phyloP scores from a whole-genome alignment of 352 stramenopile genomes.

The Globisporangium rhizosaccharum region DNA sequence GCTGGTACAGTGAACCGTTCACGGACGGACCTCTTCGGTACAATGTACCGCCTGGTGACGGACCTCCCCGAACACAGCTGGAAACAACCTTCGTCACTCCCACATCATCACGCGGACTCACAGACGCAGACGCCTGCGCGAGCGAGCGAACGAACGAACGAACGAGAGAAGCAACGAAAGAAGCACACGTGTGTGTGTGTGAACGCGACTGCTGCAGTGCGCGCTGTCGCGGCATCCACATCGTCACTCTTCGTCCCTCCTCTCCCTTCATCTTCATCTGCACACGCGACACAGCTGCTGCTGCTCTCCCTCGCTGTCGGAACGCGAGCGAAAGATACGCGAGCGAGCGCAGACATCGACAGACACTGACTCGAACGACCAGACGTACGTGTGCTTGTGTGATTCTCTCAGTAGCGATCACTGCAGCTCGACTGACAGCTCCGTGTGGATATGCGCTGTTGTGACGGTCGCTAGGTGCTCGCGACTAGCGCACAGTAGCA shows the following conservation, averaged over 20 bases:
- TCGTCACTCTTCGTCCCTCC: too few species aligned
- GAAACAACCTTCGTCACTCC: neutral
- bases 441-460: too few species aligned
- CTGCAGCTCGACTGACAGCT: neutral
- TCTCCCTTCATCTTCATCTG: too few species aligned
- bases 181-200: too few species aligned
- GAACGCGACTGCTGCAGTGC: too few species aligned
- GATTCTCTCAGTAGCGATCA: neutral
- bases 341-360: neutral
- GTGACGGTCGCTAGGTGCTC: too few species aligned
- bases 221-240: too few species aligned
- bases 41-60: constrained; percentile 1
- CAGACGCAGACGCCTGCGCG: too few species aligned
- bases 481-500: neutral
- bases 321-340: constrained; percentile 1
- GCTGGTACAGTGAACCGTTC: constrained; percentile 16
- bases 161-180: too few species aligned
- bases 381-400: neutral
- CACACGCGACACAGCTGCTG: neutral
- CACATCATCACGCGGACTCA: constrained; percentile 3
- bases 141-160: too few species aligned
- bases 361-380: neutral
- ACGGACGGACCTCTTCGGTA: neutral
- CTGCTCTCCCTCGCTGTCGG: neutral
- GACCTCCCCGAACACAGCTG: constrained; percentile 7